Conservation (phyloP, 2,329 filamentous ascomycete genomes). For the Orbilia ellipsospora region DNA sequence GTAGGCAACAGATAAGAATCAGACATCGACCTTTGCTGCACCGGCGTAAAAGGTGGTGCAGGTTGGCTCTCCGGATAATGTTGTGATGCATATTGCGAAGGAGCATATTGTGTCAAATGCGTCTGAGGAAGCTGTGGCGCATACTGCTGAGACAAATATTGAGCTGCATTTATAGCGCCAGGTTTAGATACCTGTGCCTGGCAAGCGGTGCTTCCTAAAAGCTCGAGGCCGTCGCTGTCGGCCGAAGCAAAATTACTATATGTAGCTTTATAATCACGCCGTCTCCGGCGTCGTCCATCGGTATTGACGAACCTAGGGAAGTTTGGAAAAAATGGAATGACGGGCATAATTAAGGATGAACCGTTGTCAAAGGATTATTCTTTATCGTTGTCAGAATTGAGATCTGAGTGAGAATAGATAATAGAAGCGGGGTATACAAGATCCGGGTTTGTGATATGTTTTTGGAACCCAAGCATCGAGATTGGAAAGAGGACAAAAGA, state of each 20-base stretch:
- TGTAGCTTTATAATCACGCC: constrained; percentile 42
- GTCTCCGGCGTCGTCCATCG: constrained; percentile 49
- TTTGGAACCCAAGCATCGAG: constrained; percentile 47
- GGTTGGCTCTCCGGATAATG: constrained; percentile 37
- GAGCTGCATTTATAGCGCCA: constrained; percentile 11
- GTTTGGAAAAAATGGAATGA: constrained; percentile 54
- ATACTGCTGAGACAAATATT: constrained; percentile 44
- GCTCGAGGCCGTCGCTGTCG: constrained; percentile 48
- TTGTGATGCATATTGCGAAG: constrained; percentile 33
- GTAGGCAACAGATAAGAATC: constrained; percentile 38
- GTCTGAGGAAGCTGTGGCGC: constrained; percentile 34
- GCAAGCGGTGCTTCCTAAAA: constrained; percentile 41
- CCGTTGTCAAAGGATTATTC: constrained; percentile 13
- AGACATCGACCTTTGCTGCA: constrained; percentile 40
- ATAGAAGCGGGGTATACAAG: constrained; percentile 44
- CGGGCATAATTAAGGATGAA: constrained; percentile 46
- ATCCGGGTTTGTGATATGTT: constrained; percentile 46
- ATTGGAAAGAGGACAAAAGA: constrained; percentile 54
- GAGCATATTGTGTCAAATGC: constrained; percentile 35
- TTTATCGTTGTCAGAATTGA: constrained; percentile 40
- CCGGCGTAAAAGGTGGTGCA: constrained; percentile 26
- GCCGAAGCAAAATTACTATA: constrained; percentile 41
- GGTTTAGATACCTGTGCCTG: constrained; percentile 33
- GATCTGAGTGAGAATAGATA: constrained; percentile 27
- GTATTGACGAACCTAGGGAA: constrained; percentile 50